Percentiles rank a stretch among this genome's conserved stretches.
Conservation (phyloP, 2,329 filamentous ascomycete species). For the Claviceps africana region DNA sequence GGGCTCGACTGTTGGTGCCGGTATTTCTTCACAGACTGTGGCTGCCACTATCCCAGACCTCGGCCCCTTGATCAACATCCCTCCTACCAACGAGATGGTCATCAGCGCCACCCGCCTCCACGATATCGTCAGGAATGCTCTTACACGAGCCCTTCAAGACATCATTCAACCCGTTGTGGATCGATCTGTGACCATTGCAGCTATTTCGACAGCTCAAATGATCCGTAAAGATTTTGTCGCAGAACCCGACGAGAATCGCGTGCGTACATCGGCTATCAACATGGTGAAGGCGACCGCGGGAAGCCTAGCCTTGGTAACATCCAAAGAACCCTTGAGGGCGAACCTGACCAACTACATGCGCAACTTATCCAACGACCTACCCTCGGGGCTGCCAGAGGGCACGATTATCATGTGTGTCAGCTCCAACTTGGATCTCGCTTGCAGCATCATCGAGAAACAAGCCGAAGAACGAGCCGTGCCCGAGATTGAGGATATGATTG, state of each 20-base stretch:
- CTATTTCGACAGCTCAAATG: conserved; percentile 90
- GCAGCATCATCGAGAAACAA: conserved; percentile 85
- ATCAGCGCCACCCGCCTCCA: conserved; percentile 53
- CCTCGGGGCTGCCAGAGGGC: conserved; percentile 78
- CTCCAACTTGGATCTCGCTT: conserved; percentile 87
- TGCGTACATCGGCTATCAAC: conserved; percentile 74
- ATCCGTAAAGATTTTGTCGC: conserved; percentile 94
- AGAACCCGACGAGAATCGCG: conserved; percentile 75
- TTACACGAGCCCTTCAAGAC: conserved; percentile 81
- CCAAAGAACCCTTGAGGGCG: conserved; percentile 88
- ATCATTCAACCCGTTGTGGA: conserved; percentile 98
- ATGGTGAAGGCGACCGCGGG: conserved; percentile 94
- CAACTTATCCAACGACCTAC: conserved; percentile 49
- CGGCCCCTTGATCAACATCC: conserved; percentile 63
- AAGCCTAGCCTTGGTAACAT: conserved; percentile 90
- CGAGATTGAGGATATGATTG: conserved; percentile 90
- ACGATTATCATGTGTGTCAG: conserved; percentile 98
- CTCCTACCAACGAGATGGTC: conserved; percentile 67
- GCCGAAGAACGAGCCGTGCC: conserved; percentile 85
- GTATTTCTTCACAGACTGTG: conserved; percentile 64
- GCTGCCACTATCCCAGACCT: conserved; percentile 75
- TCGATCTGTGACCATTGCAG: conserved; percentile 91
- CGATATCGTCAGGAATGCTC: conserved; percentile 71
- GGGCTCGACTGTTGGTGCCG: conserved; percentile 51
- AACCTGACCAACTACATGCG: conserved; percentile 97